Conservation (phyloP, 148 eudicot genomes). For the Oxyria digyna region DNA sequence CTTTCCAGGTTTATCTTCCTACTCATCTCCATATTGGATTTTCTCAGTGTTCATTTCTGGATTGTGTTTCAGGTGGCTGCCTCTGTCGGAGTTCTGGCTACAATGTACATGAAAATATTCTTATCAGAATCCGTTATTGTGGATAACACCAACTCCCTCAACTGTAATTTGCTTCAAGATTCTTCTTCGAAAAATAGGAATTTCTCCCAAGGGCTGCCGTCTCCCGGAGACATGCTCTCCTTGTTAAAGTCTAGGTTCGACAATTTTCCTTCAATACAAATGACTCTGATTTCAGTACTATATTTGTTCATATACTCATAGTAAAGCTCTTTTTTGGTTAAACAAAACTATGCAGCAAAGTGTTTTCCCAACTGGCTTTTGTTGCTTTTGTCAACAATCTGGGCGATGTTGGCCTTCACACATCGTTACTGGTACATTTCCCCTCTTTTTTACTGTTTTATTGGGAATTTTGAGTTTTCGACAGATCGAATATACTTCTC, state of each 20-base stretch:
- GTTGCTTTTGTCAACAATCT: slow-evolving; percentile 20
- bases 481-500: not conserved
- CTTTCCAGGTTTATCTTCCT: slow-evolving; percentile 30
- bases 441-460: not conserved
- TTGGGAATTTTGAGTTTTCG: not conserved
- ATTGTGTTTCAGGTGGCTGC: slow-evolving; percentile 29
- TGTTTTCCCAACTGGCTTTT: slow-evolving; percentile 19
- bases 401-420: slow-evolving; percentile 17
- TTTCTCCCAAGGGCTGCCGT: slow-evolving; percentile 23
- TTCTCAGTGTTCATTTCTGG: not conserved
- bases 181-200: slow-evolving; percentile 2
- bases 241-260: slow-evolving; percentile 36
- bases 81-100: slow-evolving; percentile 17
- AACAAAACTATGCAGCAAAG: slow-evolving; percentile 4
- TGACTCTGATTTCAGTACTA: not conserved
- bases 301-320: not conserved
- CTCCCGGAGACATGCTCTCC: slow-evolving; percentile 25
- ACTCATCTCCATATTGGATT: not conserved
- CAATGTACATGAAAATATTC: slow-evolving; percentile 34
- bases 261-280: not conserved
- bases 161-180: slow-evolving; percentile 12
- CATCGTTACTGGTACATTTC: slow-evolving; percentile 15
- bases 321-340: not conserved
- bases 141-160: slow-evolving; percentile 3
- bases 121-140: slow-evolving; percentile 28